Conservation (phyloP, 225 moss, liverwort and hornwort species). For the Physcomitrium patens region DNA sequence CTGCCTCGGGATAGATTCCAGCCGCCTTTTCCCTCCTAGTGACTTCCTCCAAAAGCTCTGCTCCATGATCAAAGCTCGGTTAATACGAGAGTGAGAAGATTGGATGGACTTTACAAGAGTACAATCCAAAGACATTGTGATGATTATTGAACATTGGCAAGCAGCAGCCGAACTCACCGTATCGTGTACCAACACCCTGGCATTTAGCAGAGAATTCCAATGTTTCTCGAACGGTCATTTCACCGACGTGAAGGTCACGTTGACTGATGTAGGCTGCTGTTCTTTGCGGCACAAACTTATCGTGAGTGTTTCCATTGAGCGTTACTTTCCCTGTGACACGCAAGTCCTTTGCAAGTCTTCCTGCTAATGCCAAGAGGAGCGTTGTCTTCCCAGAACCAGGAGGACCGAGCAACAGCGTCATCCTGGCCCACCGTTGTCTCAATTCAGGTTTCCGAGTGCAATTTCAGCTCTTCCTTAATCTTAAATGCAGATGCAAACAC, state of each 20-base stretch:
- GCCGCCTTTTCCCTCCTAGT: conserved; percentile 55
- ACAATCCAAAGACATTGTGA: background rate
- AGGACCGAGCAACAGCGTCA: conserved; percentile 65
- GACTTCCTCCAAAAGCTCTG: conserved; percentile 64
- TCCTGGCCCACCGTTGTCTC: conserved; percentile 30
- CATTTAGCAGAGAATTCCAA: conserved; percentile 57
- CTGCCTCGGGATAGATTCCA: conserved; percentile 54
- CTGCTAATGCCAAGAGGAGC: conserved; percentile 59
- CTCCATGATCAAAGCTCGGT: background rate
- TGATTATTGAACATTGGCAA: background rate
- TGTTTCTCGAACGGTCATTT: conserved; percentile 65
- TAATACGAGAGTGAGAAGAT: background rate
- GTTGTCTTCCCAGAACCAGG: conserved; percentile 68
- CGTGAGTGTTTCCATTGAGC: conserved; percentile 48
- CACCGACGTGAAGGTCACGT: conserved; percentile 56
- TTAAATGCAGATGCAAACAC: background rate
- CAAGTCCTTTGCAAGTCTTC: conserved; percentile 37
- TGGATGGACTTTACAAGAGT: too few relatives aligned
- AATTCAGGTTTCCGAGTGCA: background rate
- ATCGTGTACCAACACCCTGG: conserved; percentile 52
- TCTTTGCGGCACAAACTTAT: conserved; percentile 56
- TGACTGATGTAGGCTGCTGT: conserved; percentile 61
- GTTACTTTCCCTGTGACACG: conserved; percentile 46
- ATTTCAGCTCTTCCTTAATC: background rate
- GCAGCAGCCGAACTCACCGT: conserved; percentile 30